These are phyloP conservation scores for Capronia americana DNA, from an alignment of 2,329 filamentous ascomycete species.

Conservation along the genomic window DNA sequence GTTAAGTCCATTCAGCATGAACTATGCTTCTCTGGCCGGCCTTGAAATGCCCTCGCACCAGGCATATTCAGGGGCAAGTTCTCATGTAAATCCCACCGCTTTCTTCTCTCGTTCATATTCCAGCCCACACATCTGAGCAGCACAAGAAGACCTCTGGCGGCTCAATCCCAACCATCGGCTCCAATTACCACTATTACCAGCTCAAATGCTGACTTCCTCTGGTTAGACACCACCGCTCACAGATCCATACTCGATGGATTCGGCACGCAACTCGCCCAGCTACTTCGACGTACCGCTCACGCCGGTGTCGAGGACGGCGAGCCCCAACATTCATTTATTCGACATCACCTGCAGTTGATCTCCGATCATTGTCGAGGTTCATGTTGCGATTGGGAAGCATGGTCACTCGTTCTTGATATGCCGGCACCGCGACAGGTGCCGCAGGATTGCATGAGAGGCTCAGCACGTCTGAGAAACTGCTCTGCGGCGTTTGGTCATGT, in stretches of 20 bases:
- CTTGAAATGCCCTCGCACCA: conserved; percentile 57
- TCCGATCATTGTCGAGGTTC: neutral
- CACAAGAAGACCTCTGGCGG: conserved; percentile 23
- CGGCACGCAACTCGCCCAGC: conserved; percentile 51
- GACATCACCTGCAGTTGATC: conserved; percentile 36
- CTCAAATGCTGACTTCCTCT: conserved; percentile 38
- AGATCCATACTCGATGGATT: conserved; percentile 50
- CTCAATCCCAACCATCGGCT: conserved; percentile 21
- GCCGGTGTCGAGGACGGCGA: conserved; percentile 50
- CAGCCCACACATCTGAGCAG: conserved; percentile 34
- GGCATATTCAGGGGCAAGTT: conserved; percentile 46
- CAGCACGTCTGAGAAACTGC: neutral
- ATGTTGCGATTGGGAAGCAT: conserved; percentile 1
- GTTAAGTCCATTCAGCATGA: conserved; percentile 65
- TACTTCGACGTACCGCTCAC: conserved; percentile 51
- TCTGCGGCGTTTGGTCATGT: neutral
- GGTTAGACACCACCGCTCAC: conserved; percentile 48
- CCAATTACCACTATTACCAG: conserved; percentile 30
- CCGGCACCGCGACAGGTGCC: conserved; percentile 1
- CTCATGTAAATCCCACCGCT: conserved; percentile 52
- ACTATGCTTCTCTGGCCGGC: conserved; percentile 64
- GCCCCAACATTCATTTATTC: conserved; percentile 45
- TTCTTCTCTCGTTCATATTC: conserved; percentile 38
- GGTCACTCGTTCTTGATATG: conserved; percentile 9
- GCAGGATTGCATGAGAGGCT: neutral